Percentiles rank a stretch among this genome's conserved stretches.
These are phyloP conservation scores for Nannochloropsis gaditana DNA, from an alignment of 108 stramenopile genomes.

Conservation along the genomic window DNA sequence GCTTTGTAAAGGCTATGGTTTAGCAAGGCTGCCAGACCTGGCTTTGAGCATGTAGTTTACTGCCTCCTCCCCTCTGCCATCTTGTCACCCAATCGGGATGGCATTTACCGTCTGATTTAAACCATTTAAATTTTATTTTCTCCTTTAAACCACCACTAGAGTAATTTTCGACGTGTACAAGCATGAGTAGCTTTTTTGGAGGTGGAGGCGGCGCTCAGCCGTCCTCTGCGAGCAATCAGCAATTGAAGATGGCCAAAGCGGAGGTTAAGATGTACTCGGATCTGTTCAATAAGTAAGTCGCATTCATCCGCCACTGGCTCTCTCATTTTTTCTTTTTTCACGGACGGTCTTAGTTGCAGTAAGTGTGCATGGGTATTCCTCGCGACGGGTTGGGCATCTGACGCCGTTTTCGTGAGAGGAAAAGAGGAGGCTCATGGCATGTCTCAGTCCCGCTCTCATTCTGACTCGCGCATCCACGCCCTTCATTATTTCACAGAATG, in stretches of 20 bases:
- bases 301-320: not conserved
- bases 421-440: no score
- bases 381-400: no score
- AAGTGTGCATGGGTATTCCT: no score
- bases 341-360: no score
- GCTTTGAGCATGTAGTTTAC: no score
- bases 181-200: slow-evolving; percentile 21
- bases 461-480: not conserved
- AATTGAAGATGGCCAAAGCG: slow-evolving; percentile 25
- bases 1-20: no score
- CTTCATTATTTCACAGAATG: slow-evolving; percentile 23
- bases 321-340: not conserved
- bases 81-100: no score
- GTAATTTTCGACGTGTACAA: not conserved
- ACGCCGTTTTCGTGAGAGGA: no score
- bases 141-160: not conserved
- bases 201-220: slow-evolving; percentile 18
- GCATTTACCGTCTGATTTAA: no score
- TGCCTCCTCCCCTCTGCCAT: no score
- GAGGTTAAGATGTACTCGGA: slow-evolving; percentile 31
- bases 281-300: slow-evolving; percentile 31
- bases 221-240: not conserved
- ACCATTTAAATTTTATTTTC: no score
- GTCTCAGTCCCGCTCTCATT: not conserved
- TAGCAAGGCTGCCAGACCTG: no score